A percentile compares a stretch with the other conserved stretches of the same genome.
phyloP scores from a whole-genome alignment of 257 asterid genomes.

The Mentha longifolia region DNA sequence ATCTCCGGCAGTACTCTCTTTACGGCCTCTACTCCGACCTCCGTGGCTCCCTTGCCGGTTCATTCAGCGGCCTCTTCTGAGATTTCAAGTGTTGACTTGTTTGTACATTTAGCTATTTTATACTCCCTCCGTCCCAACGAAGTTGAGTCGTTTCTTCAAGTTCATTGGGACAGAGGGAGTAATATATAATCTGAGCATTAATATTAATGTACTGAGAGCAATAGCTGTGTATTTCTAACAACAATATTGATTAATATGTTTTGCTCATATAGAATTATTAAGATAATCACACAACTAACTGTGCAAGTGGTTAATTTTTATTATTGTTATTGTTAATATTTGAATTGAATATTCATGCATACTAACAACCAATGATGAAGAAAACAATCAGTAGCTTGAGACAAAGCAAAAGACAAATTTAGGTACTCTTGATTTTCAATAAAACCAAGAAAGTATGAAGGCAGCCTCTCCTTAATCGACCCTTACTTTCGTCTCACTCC shows the following conservation, averaged over 20 bases:
- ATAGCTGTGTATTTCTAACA: too few species aligned
- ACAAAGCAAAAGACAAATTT: background rate
- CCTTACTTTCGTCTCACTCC: background rate
- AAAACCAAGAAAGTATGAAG: background rate
- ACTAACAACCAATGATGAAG: background rate
- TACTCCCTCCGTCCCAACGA: too few species aligned
- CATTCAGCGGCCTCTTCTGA: conserved; percentile 60
- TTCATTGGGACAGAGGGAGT: too few species aligned
- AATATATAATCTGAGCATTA: too few species aligned
- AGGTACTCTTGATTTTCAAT: background rate
- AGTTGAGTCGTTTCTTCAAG: too few species aligned
- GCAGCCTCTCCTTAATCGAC: background rate
- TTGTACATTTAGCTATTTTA: background rate
- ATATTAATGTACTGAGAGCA: too few species aligned
- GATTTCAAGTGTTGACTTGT: background rate
- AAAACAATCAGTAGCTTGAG: background rate
- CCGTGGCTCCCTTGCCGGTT: conserved; percentile 32
- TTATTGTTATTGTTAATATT: background rate
- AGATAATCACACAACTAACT: background rate
- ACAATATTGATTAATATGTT: background rate
- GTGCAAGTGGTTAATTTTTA: background rate
- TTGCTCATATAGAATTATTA: background rate
- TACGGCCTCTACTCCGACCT: conserved; percentile 63
- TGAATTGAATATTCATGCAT: background rate
- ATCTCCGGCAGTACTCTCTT: conserved; percentile 86